These are phyloP conservation scores for Zoysia japonica DNA, from an alignment of 176 grass and related monocot genomes.

Conservation along the genomic window DNA sequence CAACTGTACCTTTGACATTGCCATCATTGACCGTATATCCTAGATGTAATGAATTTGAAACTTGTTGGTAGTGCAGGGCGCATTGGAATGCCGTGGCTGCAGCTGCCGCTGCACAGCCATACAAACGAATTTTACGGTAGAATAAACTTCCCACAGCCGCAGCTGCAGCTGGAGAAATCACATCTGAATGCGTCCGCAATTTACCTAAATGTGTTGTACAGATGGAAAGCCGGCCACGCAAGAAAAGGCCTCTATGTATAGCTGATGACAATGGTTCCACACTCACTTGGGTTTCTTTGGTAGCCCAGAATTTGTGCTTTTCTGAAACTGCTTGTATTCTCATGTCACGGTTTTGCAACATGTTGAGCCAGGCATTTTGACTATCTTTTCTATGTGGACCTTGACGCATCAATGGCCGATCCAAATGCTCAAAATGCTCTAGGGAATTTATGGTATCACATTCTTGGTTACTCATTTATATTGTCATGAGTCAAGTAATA, in stretches of 20 bases:
- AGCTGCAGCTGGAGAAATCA: too few species aligned
- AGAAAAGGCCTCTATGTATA: slow-evolving; percentile 63
- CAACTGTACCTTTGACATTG: slow-evolving; percentile 56
- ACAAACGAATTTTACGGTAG: neutral
- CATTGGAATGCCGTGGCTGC: too few species aligned
- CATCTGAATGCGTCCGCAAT: too few species aligned
- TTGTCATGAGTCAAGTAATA: neutral
- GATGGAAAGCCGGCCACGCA: slow-evolving; percentile 88
- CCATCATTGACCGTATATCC: neutral
- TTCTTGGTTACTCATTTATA: neutral
- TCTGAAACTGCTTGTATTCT: slow-evolving; percentile 7
- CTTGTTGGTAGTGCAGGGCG: too few species aligned
- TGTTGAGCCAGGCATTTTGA: slow-evolving; percentile 71
- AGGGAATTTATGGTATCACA: slow-evolving; percentile 63
- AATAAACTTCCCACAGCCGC: too few species aligned
- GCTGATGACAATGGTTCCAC: slow-evolving; percentile 61
- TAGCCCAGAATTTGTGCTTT: neutral
- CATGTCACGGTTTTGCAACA: neutral
- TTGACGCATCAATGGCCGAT: slow-evolving; percentile 89
- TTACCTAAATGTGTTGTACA: slow-evolving; percentile 26
- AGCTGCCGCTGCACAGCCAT: too few species aligned
- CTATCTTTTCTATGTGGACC: slow-evolving; percentile 93
- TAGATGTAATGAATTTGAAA: too few species aligned
- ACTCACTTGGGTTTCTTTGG: neutral
- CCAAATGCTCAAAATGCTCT: slow-evolving; percentile 76